Evolutionary conservation across 2,329 filamentous ascomycete genomes (phyloP).

Genomic region (Trichoderma pleuroti): DNA sequence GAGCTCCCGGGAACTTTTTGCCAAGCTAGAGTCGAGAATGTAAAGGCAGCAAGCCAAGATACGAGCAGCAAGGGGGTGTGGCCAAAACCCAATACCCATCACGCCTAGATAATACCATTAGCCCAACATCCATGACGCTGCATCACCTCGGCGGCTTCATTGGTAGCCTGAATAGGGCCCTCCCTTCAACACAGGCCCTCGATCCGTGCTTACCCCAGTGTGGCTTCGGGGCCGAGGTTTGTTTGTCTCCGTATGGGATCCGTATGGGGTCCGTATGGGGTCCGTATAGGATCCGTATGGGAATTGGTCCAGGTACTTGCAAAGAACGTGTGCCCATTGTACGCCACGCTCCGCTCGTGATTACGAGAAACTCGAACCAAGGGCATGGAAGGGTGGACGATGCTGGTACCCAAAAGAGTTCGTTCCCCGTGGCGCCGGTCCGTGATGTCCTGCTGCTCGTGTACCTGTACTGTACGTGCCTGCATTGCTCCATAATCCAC

Average conservation of each 20-base stretch:
- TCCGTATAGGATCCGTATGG: neutral
- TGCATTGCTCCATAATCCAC: neutral
- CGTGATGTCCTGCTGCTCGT: neutral
- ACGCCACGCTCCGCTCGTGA: neutral
- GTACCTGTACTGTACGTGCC: conserved; percentile 1
- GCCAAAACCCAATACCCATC: neutral
- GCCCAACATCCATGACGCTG: conserved; percentile 5
- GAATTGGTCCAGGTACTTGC: neutral
- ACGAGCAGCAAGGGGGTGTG: neutral
- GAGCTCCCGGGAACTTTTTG: neutral
- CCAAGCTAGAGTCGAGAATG: neutral
- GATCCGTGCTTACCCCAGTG: neutral
- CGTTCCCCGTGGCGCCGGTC: neutral
- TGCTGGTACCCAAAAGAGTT: neutral
- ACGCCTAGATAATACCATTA: neutral
- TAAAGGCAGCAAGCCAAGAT: neutral
- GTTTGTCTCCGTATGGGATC: neutral
- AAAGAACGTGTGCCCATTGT: neutral
- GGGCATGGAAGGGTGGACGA: neutral
- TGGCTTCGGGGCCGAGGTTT: conserved; percentile 4
- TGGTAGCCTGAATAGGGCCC: neutral
- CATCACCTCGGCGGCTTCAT: neutral
- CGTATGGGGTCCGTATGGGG: neutral
- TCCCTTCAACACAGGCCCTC: neutral
- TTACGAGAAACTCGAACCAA: neutral